These are phyloP conservation scores for Citeromyces siamensis DNA, from an alignment of 1,139 yeast genomes.

Conservation along the genomic window DNA sequence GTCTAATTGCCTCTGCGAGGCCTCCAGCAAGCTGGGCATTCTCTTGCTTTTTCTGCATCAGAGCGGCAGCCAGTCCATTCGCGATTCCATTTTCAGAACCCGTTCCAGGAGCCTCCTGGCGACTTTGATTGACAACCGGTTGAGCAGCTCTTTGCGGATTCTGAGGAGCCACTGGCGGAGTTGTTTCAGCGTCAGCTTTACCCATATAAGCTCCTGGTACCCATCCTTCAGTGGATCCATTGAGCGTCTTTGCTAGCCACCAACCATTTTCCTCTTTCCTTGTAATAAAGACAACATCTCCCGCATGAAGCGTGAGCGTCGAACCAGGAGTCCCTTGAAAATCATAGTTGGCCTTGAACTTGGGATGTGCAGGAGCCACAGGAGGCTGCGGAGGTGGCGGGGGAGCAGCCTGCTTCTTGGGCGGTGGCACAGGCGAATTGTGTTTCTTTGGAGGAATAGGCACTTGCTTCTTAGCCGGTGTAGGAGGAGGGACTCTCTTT, in stretches of 20 bases:
- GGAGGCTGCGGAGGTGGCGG: conserved; percentile 58
- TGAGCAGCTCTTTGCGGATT: conserved; percentile 13
- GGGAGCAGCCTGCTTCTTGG: conserved; percentile 14
- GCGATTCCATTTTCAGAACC: conserved; percentile 26
- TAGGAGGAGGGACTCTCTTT: conserved; percentile 8
- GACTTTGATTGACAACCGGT: conserved; percentile 9
- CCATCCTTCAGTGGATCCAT: conserved; percentile 86
- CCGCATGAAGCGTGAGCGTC: conserved; percentile 65
- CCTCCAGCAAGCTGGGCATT: conserved; percentile 69
- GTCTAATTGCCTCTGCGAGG: conserved; percentile 80
- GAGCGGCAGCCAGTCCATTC: conserved; percentile 63
- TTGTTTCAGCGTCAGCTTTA: conserved; percentile 49
- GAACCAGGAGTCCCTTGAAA: conserved; percentile 82
- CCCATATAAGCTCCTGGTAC: conserved; percentile 89
- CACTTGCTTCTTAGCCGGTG: conserved; percentile 12
- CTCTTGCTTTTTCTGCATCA: conserved; percentile 53
- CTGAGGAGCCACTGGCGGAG: conserved; percentile 16
- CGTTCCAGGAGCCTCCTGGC: no score
- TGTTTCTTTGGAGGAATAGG: conserved; percentile 14
- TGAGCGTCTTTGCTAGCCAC: conserved; percentile 77
- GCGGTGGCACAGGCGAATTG: conserved; percentile 12
- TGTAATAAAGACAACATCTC: conserved; percentile 59
- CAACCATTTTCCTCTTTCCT: conserved; percentile 75
- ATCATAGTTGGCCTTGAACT: conserved; percentile 79
- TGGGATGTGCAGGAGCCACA: conserved; percentile 58